A percentile compares a stretch with the other conserved stretches of the same genome.
Evolutionary conservation across 768 basidiomycete genomes (phyloP).

Genomic region (Heimioporus sp.): DNA sequence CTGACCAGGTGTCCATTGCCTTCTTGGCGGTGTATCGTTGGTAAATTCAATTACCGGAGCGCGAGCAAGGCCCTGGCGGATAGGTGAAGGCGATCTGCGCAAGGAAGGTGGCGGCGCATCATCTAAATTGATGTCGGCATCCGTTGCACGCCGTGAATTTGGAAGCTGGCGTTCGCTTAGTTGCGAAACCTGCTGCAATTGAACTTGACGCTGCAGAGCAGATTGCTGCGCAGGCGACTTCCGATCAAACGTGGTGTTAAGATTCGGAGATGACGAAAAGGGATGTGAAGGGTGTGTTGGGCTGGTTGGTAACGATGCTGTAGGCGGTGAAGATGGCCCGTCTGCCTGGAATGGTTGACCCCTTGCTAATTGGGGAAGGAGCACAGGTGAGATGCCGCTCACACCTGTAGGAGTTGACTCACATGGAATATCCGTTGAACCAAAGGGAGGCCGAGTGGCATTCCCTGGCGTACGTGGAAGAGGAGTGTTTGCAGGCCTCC

Average conservation of each 20-base stretch:
- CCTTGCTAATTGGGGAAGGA: background rate
- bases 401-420: slow-evolving; percentile 4
- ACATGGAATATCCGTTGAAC: slow-evolving; percentile 9
- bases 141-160: slow-evolving; percentile 18
- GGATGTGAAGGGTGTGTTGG: slow-evolving; percentile 14
- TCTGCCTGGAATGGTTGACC: slow-evolving; percentile 10
- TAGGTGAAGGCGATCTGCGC: slow-evolving; percentile 35
- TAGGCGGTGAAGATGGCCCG: slow-evolving; percentile 7
- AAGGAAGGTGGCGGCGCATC: slow-evolving; percentile 44
- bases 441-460: slow-evolving; percentile 11
- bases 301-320: slow-evolving; percentile 21
- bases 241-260: slow-evolving; percentile 20
- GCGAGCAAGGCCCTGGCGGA: slow-evolving; percentile 13
- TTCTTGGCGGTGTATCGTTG: slow-evolving; percentile 23
- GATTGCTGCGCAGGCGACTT: slow-evolving; percentile 14
- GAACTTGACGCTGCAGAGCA: slow-evolving; percentile 8
- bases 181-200: slow-evolving; percentile 14
- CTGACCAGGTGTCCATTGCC: slow-evolving; percentile 27
- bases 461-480: slow-evolving; percentile 27
- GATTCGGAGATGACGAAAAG: slow-evolving; percentile 20
- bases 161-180: slow-evolving; percentile 25
- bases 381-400: slow-evolving; percentile 4
- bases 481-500: slow-evolving; percentile 23
- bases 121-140: slow-evolving; percentile 35
- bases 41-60: slow-evolving; percentile 31